Base-by-base conservation (phyloP, 1,139 yeast species). In the Protomyces arabidopsidicola region DNA sequence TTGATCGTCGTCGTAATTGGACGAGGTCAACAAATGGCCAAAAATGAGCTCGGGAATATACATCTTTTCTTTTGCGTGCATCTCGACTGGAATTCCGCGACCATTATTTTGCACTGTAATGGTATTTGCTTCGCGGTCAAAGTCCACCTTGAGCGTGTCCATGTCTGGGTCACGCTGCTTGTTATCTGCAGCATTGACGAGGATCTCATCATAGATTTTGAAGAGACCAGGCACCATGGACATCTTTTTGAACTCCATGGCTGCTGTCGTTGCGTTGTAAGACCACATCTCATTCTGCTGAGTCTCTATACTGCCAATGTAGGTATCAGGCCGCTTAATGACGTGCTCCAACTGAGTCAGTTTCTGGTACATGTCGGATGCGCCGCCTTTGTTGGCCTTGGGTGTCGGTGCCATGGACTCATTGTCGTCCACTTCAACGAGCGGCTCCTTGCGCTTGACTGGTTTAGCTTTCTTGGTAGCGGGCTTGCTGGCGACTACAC, bases 111-210 rank as follows among this genome's bases (percentile, higher is more conserved):
- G 84, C 6, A 95, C 95, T 67, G 86, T 85, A 60, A 95, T 88
- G 34, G 82, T 72, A 71, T 90, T 90, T 65, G 81, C 80, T 66
- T 87, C 97, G 1, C 86, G 81, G 70, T 89, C 87, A 63, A 95
- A 89, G 53, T 77, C 82, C 16, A 95, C 98, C 67, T 84, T 88
- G 67, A 95, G 83, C 69, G 82, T 84, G 72, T 85, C 88, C 98
- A 95, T 95, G 8, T 82, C 71, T 1, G 96, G 90, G 73, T 95
- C 99, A 70, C 98, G 84, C 68, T 93, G 93, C 77, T 95, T 95
- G 78, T 95, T 95, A 76, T 95, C 98, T 16, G 98, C 99, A 2
- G 99, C 98, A 75, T 95, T 95, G 64, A 95, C 99, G 69, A 95
- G 79, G 68, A 95, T 91, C 77, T 95, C 99, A 76, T 95, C 99